Conservation (phyloP, 148 eudicot genomes). For the Cornus controversa region DNA sequence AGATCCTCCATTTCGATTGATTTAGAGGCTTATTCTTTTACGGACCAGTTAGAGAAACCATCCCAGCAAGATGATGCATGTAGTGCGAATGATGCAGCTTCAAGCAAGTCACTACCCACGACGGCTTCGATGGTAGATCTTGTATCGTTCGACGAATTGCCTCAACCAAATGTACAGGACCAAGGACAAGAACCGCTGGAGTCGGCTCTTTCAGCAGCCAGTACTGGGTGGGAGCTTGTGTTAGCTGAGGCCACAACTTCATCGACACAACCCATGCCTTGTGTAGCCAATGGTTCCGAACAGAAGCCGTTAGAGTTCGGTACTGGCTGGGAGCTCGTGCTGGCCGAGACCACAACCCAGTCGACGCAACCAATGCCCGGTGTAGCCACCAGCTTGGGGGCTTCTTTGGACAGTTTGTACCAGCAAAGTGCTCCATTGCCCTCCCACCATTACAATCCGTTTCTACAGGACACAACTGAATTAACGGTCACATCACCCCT, state of each 20-base stretch:
- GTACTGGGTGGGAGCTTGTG: constrained; percentile 38
- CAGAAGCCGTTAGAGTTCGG: constrained; percentile 18
- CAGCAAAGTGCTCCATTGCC: constrained; percentile 7
- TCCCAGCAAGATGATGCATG: constrained; percentile 25
- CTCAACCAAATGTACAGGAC: constrained; percentile 10
- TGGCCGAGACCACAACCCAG: constrained; percentile 36
- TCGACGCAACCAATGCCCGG: not conserved
- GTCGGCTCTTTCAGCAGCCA: not conserved
- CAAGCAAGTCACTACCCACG: constrained; percentile 46
- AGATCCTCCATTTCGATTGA: constrained; percentile 46
- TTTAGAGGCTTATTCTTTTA: constrained; percentile 51
- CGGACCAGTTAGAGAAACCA: constrained; percentile 32
- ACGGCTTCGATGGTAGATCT: constrained; percentile 35
- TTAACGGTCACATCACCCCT: not conserved
- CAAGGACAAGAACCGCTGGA: not conserved
- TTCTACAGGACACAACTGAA: constrained; percentile 43
- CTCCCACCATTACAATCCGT: constrained; percentile 57
- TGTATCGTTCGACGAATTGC: constrained; percentile 42
- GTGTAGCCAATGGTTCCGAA: not conserved
- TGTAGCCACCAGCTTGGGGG: not conserved
- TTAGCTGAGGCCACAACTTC: constrained; percentile 18
- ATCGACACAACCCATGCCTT: not conserved
- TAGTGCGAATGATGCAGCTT: constrained; percentile 34
- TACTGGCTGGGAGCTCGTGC: constrained; percentile 47
- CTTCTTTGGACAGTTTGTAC: constrained; percentile 8